Evolutionary conservation across 495 filamentous ascomycete genomes (phyloP).

Genomic region (Annulohypoxylon nitens): DNA sequence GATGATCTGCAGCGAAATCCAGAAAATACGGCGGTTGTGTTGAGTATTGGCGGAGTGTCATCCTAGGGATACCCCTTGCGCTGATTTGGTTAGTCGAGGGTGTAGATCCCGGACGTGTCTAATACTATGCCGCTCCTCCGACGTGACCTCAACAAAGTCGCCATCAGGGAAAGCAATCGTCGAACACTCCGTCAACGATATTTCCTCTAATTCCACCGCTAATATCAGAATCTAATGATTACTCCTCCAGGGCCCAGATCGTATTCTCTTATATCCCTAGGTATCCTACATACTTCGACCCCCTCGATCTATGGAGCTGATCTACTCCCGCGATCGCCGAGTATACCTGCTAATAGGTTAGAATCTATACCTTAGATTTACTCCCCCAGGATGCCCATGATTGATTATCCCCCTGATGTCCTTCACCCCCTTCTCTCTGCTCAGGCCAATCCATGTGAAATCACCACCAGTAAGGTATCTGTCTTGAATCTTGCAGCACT

Average conservation of each 20-base stretch:
- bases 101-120: conserved; percentile 48
- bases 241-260: not conserved
- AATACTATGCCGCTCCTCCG: conserved; percentile 47
- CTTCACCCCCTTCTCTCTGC: not conserved
- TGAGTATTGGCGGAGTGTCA: conserved; percentile 46
- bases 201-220: conserved; percentile 9
- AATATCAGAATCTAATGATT: conserved; percentile 11
- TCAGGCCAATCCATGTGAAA: not conserved
- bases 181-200: conserved; percentile 5
- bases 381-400: not conserved
- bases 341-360: conserved; percentile 9
- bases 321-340: conserved; percentile 1
- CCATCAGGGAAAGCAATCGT: conserved; percentile 28
- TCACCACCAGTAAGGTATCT: not conserved
- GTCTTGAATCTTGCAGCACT: not conserved
- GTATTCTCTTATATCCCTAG: conserved; percentile 7
- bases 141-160: conserved; percentile 47
- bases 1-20: conserved; percentile 9
- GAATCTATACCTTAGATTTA: not conserved
- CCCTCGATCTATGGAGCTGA: not conserved
- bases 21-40: conserved; percentile 22
- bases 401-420: conserved; percentile 2
- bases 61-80: conserved; percentile 42
- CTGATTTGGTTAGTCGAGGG: conserved; percentile 48
- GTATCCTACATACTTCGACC: conserved; percentile 3